Conservation (phyloP, 495 filamentous ascomycete species). For the Achaetomiella virescens region DNA sequence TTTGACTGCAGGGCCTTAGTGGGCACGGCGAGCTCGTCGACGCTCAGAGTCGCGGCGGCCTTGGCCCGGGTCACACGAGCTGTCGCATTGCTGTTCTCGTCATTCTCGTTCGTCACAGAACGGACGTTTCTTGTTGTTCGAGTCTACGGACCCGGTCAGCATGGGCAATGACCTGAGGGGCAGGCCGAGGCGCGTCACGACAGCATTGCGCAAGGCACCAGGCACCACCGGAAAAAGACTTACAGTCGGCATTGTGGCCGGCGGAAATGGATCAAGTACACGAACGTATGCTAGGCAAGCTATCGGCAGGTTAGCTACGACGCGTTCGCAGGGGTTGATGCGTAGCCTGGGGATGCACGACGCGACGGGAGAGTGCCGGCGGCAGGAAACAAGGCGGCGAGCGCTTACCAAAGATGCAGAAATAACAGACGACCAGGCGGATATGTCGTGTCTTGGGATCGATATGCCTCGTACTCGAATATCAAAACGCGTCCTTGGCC, state of each 20-base stretch:
- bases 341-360: background rate
- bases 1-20: conserved; percentile 71
- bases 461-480: conserved; percentile 10
- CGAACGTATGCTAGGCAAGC: conserved; percentile 15
- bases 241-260: conserved; percentile 47
- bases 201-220: background rate
- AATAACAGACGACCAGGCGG: conserved; percentile 6
- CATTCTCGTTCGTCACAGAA: conserved; percentile 81
- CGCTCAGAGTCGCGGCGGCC: conserved; percentile 60
- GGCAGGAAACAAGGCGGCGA: background rate
- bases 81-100: conserved; percentile 69
- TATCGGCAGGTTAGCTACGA: conserved; percentile 3
- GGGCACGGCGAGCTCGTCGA: conserved; percentile 46
- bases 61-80: conserved; percentile 90
- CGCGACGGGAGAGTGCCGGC: background rate
- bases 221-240: conserved; percentile 21
- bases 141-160: conserved; percentile 3
- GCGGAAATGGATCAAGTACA: background rate
- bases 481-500: conserved; percentile 8
- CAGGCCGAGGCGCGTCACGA: conserved; percentile 6
- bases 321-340: background rate
- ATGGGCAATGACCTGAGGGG: background rate
- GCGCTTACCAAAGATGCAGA: conserved; percentile 17
- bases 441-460: conserved; percentile 8
- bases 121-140: conserved; percentile 36